Evolutionary conservation across 805 yeast species (phyloP).

Genomic region (Suhomyces faveliae): DNA sequence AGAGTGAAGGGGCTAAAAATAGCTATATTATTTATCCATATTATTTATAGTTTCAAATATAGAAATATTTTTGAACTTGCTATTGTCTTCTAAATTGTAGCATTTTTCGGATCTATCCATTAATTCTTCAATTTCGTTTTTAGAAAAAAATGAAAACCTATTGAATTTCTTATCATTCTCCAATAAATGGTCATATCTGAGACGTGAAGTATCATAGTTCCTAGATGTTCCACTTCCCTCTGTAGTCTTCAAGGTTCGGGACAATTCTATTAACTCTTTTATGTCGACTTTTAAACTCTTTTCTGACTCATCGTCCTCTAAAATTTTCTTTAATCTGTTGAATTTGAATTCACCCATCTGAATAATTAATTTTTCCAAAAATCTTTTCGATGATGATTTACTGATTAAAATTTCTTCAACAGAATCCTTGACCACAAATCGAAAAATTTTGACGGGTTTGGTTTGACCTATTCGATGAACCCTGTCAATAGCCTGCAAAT

Average conservation of each 20-base stretch:
- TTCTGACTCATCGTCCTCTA: constrained; percentile 12
- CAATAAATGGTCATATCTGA: constrained; percentile 3
- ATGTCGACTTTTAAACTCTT: constrained; percentile 11
- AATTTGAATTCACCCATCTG: constrained; percentile 41
- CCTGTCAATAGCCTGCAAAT: constrained; percentile 93
- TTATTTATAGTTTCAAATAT: constrained; percentile 38
- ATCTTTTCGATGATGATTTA: constrained; percentile 76
- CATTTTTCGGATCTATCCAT: constrained; percentile 48
- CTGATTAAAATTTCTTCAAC: constrained; percentile 80
- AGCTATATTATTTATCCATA: constrained; percentile 15
- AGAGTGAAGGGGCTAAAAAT: not conserved
- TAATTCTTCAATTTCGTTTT: constrained; percentile 48
- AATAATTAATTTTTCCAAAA: constrained; percentile 67
- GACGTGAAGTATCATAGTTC: not conserved
- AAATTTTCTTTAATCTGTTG: constrained; percentile 22
- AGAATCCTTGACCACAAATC: constrained; percentile 75
- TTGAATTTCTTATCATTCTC: not conserved
- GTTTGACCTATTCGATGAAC: constrained; percentile 92
- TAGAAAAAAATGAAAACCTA: constrained; percentile 19
- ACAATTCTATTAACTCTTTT: constrained; percentile 12
- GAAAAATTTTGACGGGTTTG: constrained; percentile 76
- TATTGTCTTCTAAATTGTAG: constrained; percentile 27
- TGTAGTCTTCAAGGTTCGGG: constrained; percentile 2
- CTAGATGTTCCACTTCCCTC: constrained; percentile 5
- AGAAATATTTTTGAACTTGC: constrained; percentile 28